These are phyloP conservation scores for Platismatia glauca DNA, from an alignment of 495 filamentous ascomycete species.

Conservation along the genomic window DNA sequence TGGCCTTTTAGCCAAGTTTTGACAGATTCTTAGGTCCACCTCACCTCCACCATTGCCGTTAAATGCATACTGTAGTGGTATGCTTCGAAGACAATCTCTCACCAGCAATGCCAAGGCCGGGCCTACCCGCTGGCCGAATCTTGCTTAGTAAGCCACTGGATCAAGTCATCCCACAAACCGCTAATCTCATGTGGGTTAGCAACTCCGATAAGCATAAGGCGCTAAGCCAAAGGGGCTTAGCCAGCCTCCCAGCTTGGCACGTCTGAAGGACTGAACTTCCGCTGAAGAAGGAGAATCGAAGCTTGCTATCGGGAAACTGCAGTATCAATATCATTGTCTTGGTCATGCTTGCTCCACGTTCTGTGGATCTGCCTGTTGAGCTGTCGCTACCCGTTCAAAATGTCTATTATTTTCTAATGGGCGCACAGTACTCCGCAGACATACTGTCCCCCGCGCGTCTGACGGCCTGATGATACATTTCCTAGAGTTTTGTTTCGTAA, in stretches of 20 bases:
- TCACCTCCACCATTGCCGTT: neutral
- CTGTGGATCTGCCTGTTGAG: neutral
- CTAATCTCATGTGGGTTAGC: too few species aligned
- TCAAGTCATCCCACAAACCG: too few species aligned
- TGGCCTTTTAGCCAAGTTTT: neutral
- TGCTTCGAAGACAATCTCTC: neutral
- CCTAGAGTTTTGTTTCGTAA: neutral
- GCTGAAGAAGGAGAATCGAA: neutral
- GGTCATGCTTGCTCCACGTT: neutral
- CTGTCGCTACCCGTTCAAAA: neutral
- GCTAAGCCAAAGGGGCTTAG: too few species aligned
- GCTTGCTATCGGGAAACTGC: neutral
- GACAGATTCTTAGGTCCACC: neutral
- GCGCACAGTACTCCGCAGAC: neutral
- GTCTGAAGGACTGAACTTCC: too few species aligned
- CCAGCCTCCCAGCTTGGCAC: too few species aligned
- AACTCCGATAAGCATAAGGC: too few species aligned
- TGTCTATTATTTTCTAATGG: neutral
- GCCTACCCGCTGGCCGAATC: too few species aligned
- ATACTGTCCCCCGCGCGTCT: neutral
- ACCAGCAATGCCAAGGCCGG: neutral
- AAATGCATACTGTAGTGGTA: neutral
- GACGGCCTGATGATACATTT: neutral
- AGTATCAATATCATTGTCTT: neutral
- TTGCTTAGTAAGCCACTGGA: too few species aligned